Percentiles rank a stretch among this genome's conserved stretches.
Evolutionary conservation across 164 flowering plant genomes (phyloP).

Genomic region (Buxus sempervirens): DNA sequence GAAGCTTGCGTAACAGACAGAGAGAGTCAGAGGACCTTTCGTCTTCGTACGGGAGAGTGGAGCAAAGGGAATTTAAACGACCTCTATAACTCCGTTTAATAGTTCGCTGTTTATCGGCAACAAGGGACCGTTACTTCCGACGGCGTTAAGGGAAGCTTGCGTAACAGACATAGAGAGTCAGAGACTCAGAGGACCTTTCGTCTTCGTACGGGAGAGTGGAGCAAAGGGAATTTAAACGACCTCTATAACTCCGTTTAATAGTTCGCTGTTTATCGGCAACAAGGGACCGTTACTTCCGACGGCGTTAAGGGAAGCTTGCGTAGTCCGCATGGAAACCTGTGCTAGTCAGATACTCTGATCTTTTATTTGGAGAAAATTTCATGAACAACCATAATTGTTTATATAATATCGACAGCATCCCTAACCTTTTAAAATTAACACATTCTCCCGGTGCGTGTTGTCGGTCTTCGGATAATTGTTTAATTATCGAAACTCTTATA

Average conservation of each 20-base stretch:
- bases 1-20: background rate
- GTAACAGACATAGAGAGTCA: constrained; percentile 3
- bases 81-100: constrained; percentile 1
- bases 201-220: constrained; percentile 4
- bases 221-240: constrained; percentile 9
- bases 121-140: constrained; percentile 25
- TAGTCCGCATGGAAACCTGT: constrained; percentile 13
- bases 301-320: background rate
- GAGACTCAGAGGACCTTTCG: background rate
- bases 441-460: too few relatives aligned
- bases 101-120: constrained; percentile 20
- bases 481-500: too few relatives aligned
- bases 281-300: constrained; percentile 25
- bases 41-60: constrained; percentile 4
- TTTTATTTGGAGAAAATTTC: background rate
- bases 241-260: constrained; percentile 2
- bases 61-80: constrained; percentile 8
- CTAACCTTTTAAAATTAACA: too few relatives aligned
- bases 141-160: constrained; percentile 17
- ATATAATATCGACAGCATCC: too few relatives aligned
- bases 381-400: too few relatives aligned
- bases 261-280: constrained; percentile 20
- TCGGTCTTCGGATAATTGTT: too few relatives aligned
- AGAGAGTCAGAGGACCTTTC: background rate
- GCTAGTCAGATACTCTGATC: constrained; percentile 23